Evolutionary conservation across 768 basidiomycete genomes (phyloP), one percentile per base, ranked within the genome.

Genomic region (Xerocomellus dryophilus): DNA sequence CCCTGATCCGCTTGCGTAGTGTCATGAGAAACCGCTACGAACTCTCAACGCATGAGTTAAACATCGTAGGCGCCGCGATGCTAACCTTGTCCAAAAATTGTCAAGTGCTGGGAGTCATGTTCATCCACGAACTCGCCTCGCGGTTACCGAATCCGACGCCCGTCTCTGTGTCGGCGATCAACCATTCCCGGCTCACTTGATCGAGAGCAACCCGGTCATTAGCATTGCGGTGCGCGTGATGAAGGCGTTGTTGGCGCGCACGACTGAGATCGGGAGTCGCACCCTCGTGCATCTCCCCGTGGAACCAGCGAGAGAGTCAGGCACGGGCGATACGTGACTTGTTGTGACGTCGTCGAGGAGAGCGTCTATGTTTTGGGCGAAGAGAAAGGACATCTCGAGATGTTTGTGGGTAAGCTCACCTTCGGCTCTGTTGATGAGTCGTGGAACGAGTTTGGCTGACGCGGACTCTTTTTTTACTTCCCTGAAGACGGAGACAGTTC

Each of bases 241-340:
- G 20, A 67, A 69, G 49, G 32, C 18, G 0, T 38, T 68, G 23
- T 9, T 76, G 4, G 73, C 66, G 1, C 66, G 69, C 21, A 53
- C 68, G 17, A 60, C 73, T 0, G 73, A 76, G 51, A 41, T 63
- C 25, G 76, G 75, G 8, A 63, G 71, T 50, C 69, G 74, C 36
- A 68, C 72, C 20, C 60, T 77, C 20, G 59, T 74, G 5, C 71
- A 69, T 31, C 64, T 70, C 7, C 70, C 68, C 11, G 56, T 73
- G 23, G 66, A 62, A 21, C 63, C 57, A 3, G 63, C 2, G 65
- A 66, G 36, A 52, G 53, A 53, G 25, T 10, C 10, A 61, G 61
- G 45, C 62, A 67, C 45, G 72, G 73, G 27, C 62, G 60, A 44
- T 74, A 73, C 48, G 42, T 73, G 9, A 62, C 66, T 20, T 61